Evolutionary conservation across 2,329 filamentous ascomycete genomes (phyloP).

Genomic region (Dactylellina sp.): DNA sequence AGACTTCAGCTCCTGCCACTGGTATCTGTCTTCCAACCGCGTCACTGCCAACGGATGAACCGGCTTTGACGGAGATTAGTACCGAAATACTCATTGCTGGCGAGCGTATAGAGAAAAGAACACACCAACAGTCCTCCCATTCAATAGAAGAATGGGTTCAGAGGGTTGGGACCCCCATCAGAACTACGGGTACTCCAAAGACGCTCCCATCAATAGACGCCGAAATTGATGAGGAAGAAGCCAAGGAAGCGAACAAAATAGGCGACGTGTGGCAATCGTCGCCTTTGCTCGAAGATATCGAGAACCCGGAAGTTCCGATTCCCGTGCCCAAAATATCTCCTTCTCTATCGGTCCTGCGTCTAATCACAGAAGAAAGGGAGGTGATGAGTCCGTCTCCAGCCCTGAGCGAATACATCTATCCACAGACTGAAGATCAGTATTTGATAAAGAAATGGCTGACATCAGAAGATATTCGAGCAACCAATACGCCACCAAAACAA

Average conservation of each 20-base stretch:
- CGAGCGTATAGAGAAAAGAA: slow-evolving; percentile 31
- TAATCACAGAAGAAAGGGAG: background rate
- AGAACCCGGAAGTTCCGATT: slow-evolving; percentile 43
- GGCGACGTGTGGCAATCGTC: slow-evolving; percentile 25
- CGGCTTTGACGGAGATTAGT: slow-evolving; percentile 50
- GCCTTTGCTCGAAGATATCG: slow-evolving; percentile 28
- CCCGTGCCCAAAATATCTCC: slow-evolving; percentile 31
- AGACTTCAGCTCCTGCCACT: background rate
- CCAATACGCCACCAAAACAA: background rate
- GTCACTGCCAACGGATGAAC: slow-evolving; percentile 24
- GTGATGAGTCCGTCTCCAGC: slow-evolving; percentile 5
- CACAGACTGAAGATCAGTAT: slow-evolving; percentile 3
- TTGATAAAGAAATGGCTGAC: slow-evolving; percentile 16
- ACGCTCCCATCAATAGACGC: slow-evolving; percentile 33
- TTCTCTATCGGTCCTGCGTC: background rate
- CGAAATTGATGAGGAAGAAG: slow-evolving; percentile 20
- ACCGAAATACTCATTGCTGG: slow-evolving; percentile 54
- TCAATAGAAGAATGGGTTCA: slow-evolving; percentile 46
- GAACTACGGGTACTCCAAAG: slow-evolving; percentile 22
- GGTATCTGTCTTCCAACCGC: slow-evolving; percentile 1
- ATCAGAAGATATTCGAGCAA: slow-evolving; percentile 19
- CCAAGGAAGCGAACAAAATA: background rate
- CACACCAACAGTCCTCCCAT: slow-evolving; percentile 28
- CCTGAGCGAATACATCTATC: background rate
- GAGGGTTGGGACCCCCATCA: slow-evolving; percentile 21